Conservation (phyloP, 495 filamentous ascomycete genomes). For the Pyronema omphalodes region DNA sequence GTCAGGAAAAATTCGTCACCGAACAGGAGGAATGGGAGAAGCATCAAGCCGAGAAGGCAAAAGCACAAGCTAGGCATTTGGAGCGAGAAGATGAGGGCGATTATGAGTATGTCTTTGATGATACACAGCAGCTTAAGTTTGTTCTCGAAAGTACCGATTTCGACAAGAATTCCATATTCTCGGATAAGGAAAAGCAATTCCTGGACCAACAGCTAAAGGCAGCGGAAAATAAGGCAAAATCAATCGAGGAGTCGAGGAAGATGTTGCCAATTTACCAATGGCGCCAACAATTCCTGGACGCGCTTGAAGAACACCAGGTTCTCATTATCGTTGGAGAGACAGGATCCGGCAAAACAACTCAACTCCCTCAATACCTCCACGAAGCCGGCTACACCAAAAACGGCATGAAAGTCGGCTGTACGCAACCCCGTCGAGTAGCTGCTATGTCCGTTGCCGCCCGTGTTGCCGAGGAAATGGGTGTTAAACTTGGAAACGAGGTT, state of each 20-base stretch:
- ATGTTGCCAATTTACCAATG: slow-evolving; percentile 81
- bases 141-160: slow-evolving; percentile 39
- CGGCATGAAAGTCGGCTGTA: slow-evolving; percentile 53
- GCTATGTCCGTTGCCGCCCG: slow-evolving; percentile 91
- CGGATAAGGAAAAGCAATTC: slow-evolving; percentile 56
- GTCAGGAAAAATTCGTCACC: slow-evolving; percentile 76
- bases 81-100: slow-evolving; percentile 70
- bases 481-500: slow-evolving; percentile 78
- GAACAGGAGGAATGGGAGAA: slow-evolving; percentile 94
- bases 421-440: slow-evolving; percentile 86
- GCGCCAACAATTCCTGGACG: slow-evolving; percentile 49
- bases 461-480: slow-evolving; percentile 87
- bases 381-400: slow-evolving; percentile 78
- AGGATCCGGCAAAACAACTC: slow-evolving; percentile 77
- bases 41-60: slow-evolving; percentile 78
- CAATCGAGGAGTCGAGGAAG: slow-evolving; percentile 83
- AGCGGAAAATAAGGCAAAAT: slow-evolving; percentile 65
- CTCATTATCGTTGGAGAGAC: slow-evolving; percentile 79
- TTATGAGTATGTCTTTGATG: slow-evolving; percentile 90
- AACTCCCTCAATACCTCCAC: slow-evolving; percentile 74
- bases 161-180: slow-evolving; percentile 15
- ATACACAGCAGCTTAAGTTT: slow-evolving; percentile 73
- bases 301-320: slow-evolving; percentile 57
- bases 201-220: slow-evolving; percentile 64
- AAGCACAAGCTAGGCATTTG: slow-evolving; percentile 54